These are phyloP conservation scores for Phytopythium ostracodes DNA, from an alignment of 352 stramenopile species.

Conservation along the genomic window DNA sequence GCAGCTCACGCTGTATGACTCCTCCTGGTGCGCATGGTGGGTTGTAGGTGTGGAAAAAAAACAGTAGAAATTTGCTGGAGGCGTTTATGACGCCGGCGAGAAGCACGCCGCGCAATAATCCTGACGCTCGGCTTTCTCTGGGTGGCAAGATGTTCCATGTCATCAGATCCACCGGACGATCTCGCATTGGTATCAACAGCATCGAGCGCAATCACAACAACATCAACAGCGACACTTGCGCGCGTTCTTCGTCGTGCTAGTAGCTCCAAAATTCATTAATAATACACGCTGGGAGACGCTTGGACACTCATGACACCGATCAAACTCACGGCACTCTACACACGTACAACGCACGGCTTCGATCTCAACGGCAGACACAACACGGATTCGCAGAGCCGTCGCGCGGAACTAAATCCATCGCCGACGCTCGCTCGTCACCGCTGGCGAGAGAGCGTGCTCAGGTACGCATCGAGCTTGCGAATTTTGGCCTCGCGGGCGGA, in stretches of 20 bases:
- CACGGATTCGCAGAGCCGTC: neutral
- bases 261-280: neutral
- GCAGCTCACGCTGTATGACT: neutral
- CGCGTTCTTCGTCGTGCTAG: neutral
- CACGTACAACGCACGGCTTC: neutral
- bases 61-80: neutral
- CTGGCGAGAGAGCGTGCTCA: slow-evolving; percentile 13
- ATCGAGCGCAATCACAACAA: neutral
- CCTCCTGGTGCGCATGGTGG: neutral
- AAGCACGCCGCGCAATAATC: neutral
- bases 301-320: neutral
- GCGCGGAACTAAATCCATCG: neutral
- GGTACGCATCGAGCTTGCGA: slow-evolving; percentile 28
- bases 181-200: neutral
- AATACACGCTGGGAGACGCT: neutral
- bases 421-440: slow-evolving; percentile 6
- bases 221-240: neutral
- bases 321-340: neutral
- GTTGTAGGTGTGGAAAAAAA: neutral
- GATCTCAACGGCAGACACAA: neutral
- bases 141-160: neutral
- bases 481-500: slow-evolving; percentile 40
- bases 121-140: neutral
- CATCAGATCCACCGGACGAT: neutral
- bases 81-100: neutral